Percentiles rank a stretch among this genome's conserved stretches.
phyloP scores from a whole-genome alignment of 352 stramenopile genomes.

The Phytophthora meadii region DNA sequence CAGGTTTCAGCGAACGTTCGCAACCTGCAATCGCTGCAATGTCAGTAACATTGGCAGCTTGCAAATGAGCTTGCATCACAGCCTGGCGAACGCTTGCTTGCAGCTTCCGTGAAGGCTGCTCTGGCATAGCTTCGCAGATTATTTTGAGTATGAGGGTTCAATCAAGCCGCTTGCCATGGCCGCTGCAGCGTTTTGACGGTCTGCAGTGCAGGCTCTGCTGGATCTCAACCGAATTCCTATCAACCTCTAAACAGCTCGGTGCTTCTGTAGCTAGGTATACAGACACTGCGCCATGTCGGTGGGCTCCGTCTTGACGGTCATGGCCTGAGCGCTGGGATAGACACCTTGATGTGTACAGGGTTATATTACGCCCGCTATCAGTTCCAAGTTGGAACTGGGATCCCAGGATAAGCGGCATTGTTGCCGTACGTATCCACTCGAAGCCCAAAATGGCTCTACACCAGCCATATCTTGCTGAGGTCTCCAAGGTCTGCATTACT shows the following conservation, averaged over 20 bases:
- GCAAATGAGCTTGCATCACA: conserved; percentile 13
- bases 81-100: conserved; percentile 22
- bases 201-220: neutral
- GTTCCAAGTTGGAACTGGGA: neutral
- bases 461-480: conserved; percentile 7
- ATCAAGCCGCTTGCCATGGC: neutral
- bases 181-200: neutral
- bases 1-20: conserved; percentile 23
- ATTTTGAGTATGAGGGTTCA: conserved; percentile 1
- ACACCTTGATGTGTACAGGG: conserved; percentile 10
- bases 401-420: conserved; percentile 13
- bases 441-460: conserved; percentile 1
- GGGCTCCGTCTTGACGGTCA: conserved; percentile 20
- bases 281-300: conserved; percentile 15
- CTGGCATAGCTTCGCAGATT: neutral
- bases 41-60: neutral
- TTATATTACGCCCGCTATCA: conserved; percentile 12
- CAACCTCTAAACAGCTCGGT: neutral
- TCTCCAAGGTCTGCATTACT: conserved; percentile 20
- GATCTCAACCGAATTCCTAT: neutral
- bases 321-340: conserved; percentile 23
- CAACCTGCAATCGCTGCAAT: neutral
- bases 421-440: conserved; percentile 1
- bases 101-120: conserved; percentile 27
- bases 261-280: conserved; percentile 7